A percentile compares a stretch with the other conserved stretches of the same genome.
Conservation (phyloP, 2,329 filamentous ascomycete genomes). For the Berkeleyomyces basicola region DNA sequence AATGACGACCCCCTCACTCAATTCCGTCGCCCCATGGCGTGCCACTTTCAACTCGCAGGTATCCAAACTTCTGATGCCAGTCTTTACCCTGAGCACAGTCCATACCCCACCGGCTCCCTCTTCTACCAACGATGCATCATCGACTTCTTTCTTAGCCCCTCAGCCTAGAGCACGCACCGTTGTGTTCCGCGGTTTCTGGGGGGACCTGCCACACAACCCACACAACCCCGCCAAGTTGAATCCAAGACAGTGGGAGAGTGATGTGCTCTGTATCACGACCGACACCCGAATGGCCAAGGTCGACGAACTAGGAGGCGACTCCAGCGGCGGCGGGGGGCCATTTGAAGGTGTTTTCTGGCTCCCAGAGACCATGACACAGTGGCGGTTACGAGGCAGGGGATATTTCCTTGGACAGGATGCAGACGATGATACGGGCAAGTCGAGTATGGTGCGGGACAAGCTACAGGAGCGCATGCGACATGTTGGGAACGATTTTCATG, state of each 20-base stretch:
- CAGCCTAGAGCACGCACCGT: slow-evolving; percentile 55
- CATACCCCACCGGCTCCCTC: slow-evolving; percentile 21
- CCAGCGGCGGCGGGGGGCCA: slow-evolving; percentile 44
- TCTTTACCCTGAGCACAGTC: slow-evolving; percentile 35
- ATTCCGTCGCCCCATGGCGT: slow-evolving; percentile 35
- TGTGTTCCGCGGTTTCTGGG: slow-evolving; percentile 75
- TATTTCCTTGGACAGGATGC: slow-evolving; percentile 60
- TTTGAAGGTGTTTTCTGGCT: slow-evolving; percentile 82
- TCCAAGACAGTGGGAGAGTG: slow-evolving; percentile 50
- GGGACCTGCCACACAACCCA: slow-evolving; percentile 50
- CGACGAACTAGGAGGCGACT: slow-evolving; percentile 45
- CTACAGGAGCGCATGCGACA: neutral
- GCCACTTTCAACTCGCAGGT: slow-evolving; percentile 35
- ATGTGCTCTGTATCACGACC: slow-evolving; percentile 70
- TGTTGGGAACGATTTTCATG: too few species aligned
- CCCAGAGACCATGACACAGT: slow-evolving; percentile 55
- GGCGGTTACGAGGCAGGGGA: slow-evolving; percentile 63
- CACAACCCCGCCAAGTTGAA: slow-evolving; percentile 60
- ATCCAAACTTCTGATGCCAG: slow-evolving; percentile 28
- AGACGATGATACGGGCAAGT: slow-evolving; percentile 22
- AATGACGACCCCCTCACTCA: neutral
- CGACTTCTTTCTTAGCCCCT: slow-evolving; percentile 17
- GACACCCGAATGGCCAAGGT: slow-evolving; percentile 80
- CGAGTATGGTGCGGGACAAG: neutral
- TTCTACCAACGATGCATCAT: slow-evolving; percentile 19